Base-by-base conservation (phyloP, 208 protist species). In the Naegleria fowleri region DNA sequence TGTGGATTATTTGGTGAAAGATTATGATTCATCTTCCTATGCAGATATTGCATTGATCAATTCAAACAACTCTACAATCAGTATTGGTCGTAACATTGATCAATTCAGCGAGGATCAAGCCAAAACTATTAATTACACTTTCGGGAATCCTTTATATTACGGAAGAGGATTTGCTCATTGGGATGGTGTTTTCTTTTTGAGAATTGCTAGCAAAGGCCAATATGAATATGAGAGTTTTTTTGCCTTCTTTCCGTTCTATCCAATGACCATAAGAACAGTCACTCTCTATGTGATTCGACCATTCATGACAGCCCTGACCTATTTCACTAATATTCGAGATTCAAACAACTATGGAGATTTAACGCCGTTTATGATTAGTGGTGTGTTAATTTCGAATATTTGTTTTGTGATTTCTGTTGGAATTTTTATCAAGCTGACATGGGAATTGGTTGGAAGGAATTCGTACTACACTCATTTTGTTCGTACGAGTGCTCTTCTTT, bases 161-260 rank as follows among this genome's bases (percentile, higher is more conserved):
- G 55, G 55, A 67, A 67, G 22, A 29, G 41, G 41, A 33, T 86
- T 51, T 33, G 33, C 22, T 11, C 36, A 86, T 33, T 67, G 86
- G 86, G 86, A 89, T 67, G 25, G 48, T 41, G 48, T 67, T n/a
- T 89, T 48, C 48, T 89, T 89, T 40, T n/a, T 67, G 33, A 40
- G 33, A 29, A 89, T 89, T 55, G 19, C 86, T 25, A 38, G 59
- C 36, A 67, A 0, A 5, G 86, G 86, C 9, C 59, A 36, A 36
- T 79, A 89, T 67, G 48, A 89, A 67, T 89, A 40, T 89, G 86
- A 89, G 29, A 33, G 39, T 67, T 89, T 89, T 89, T 40, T 48
- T 89, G 86, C 86, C 7, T 89, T 89, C 36, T 67, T 89, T 40
- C 86, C 86, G 0, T 25, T 89, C 16, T 89, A 75, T 40, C 86